A percentile compares a stretch with the other conserved stretches of the same genome.
phyloP scores from a whole-genome alignment of 768 basidiomycete genomes.

The Trametes cinnabarina region DNA sequence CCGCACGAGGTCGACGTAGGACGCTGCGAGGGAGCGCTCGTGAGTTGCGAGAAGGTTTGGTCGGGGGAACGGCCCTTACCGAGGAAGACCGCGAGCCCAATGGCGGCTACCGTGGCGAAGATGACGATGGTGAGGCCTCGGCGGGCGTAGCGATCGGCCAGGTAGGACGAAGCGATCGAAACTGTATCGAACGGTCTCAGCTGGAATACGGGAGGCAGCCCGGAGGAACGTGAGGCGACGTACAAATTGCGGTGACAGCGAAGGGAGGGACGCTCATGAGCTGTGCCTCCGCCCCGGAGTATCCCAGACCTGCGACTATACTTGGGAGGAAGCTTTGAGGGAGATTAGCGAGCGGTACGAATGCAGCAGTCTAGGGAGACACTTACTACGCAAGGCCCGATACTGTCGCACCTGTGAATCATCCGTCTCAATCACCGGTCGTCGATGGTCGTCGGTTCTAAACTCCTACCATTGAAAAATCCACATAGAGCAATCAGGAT shows the following conservation, averaged over 20 bases:
- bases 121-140: conserved; percentile 49
- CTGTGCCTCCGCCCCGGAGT: conserved; percentile 27
- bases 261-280: conserved; percentile 35
- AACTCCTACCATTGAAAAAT: conserved; percentile 45
- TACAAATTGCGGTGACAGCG: conserved; percentile 28
- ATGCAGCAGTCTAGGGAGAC: not conserved
- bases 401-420: conserved; percentile 13
- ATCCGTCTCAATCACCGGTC: not conserved
- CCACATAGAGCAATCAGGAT: conserved; percentile 7
- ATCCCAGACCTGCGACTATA: conserved; percentile 30
- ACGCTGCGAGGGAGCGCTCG: conserved; percentile 18
- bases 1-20: conserved; percentile 38
- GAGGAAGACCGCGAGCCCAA: conserved; percentile 56
- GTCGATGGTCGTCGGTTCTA: not conserved
- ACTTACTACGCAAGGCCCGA: conserved; percentile 28
- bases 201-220: not conserved
- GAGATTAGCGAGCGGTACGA: too few species aligned
- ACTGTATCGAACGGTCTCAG: conserved; percentile 23
- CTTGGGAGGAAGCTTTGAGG: conserved; percentile 26
- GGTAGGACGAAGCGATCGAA: conserved; percentile 40
- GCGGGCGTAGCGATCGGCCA: conserved; percentile 52
- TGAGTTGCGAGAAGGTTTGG: not conserved
- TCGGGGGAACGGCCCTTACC: conserved; percentile 31
- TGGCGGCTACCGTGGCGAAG: conserved; percentile 40
- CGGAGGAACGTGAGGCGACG: not conserved